Evolutionary conservation across 2,329 filamentous ascomycete genomes (phyloP).

Genomic region (Aschersonia sp.): DNA sequence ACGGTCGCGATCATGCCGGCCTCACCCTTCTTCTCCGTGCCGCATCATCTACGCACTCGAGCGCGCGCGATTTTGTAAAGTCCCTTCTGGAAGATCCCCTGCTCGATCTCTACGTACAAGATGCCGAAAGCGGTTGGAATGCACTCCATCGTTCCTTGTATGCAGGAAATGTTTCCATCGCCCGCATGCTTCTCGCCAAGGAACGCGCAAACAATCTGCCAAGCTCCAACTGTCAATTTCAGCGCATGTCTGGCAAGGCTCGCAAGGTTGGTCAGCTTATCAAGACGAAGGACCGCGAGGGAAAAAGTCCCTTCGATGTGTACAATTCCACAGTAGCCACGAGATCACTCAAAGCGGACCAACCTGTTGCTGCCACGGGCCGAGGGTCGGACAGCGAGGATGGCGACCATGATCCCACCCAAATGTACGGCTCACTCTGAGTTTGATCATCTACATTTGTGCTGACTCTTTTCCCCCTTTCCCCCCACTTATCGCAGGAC

Average conservation of each 20-base stretch:
- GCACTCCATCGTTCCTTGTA: constrained; percentile 84
- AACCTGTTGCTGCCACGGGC: constrained; percentile 33
- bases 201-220: constrained; percentile 55
- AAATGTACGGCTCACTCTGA: constrained; percentile 13
- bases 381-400: constrained; percentile 41
- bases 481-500: constrained; percentile 6
- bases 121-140: constrained; percentile 91
- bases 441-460: background rate
- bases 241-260: constrained; percentile 19
- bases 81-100: constrained; percentile 70
- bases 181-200: constrained; percentile 64
- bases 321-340: constrained; percentile 78
- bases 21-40: constrained; percentile 75
- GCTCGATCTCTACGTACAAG: constrained; percentile 75
- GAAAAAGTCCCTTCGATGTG: constrained; percentile 85
- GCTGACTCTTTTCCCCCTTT: background rate
- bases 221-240: constrained; percentile 38
- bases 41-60: constrained; percentile 57
- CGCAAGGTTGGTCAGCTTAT: constrained; percentile 61
- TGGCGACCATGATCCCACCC: constrained; percentile 15
- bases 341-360: constrained; percentile 44
- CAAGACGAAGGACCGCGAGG: constrained; percentile 91
- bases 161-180: constrained; percentile 75
- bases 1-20: constrained; percentile 68
- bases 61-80: constrained; percentile 59